Evolutionary conservation across 495 filamentous ascomycete genomes (phyloP).

Genomic region (Tuber calosporum): DNA sequence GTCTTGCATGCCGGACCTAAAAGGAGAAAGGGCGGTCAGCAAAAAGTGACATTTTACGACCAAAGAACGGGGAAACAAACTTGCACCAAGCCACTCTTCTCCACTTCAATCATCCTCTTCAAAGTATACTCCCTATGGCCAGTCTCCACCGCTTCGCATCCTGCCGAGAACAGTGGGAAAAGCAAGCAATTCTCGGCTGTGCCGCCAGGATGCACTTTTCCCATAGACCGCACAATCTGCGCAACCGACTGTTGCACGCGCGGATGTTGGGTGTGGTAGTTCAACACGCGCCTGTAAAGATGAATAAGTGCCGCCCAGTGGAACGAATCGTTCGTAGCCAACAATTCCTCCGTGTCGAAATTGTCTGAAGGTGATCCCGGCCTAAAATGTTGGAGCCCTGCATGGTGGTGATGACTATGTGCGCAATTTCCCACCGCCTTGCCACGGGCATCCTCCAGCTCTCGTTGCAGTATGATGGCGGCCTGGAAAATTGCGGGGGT

Average conservation of each 20-base stretch:
- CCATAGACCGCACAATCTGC: conserved; percentile 56
- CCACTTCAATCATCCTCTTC: conserved; percentile 60
- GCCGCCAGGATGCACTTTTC: conserved; percentile 57
- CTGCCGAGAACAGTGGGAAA: conserved; percentile 79
- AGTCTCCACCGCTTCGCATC: conserved; percentile 60
- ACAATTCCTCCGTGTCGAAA: conserved; percentile 58
- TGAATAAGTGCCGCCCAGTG: conserved; percentile 74
- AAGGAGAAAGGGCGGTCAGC: conserved; percentile 26
- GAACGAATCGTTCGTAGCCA: conserved; percentile 72
- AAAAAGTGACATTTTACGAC: conserved; percentile 10
- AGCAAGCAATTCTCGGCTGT: conserved; percentile 69
- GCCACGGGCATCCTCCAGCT: conserved; percentile 49
- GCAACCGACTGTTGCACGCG: conserved; percentile 59
- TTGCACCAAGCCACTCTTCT: conserved; percentile 72
- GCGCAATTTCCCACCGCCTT: conserved; percentile 46
- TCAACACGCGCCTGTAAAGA: conserved; percentile 65
- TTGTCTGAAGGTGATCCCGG: conserved; percentile 46
- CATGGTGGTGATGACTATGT: conserved; percentile 45
- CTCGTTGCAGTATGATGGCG: conserved; percentile 52
- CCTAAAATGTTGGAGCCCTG: conserved; percentile 28
- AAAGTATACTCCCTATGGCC: conserved; percentile 56
- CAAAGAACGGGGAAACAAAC: conserved; percentile 42
- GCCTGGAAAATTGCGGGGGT: conserved; percentile 49
- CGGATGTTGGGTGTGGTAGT: conserved; percentile 50
- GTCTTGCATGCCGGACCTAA: conserved; percentile 54